Evolutionary conservation across 2,329 filamentous ascomycete genomes (phyloP), one percentile per base, ranked within the genome.

Genomic region (Sporothrix brunneoviolacea): DNA sequence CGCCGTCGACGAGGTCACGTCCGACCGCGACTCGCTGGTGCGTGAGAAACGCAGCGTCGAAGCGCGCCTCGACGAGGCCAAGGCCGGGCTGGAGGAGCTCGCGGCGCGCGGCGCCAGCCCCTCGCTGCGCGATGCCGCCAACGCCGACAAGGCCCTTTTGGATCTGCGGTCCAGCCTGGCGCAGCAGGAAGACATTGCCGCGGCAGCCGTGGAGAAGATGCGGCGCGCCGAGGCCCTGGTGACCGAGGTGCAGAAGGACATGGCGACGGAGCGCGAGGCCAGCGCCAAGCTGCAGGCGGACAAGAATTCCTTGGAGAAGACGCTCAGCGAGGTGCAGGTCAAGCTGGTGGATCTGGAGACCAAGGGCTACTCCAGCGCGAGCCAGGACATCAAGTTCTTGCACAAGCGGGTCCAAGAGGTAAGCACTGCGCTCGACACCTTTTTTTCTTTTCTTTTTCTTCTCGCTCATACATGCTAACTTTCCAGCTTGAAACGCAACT

Each of bases 131-230:
- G 90, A 94, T 62, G 91, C 90, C 8, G 93, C 93, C 22, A 84
- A 81, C 58, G 84, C 91, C 61, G 91, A 97, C 68, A 88, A 85
- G 60, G 52, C 50, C 13, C 35, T 97, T 21, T 75, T 98, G 6
- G 88, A 95, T 54, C 79, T 98, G 57, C 95, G 93, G 70, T 86
- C 89, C 9, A 84, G 77, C 57, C 78, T 97, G 30, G 91, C 91
- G 4, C 90, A 95, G 62, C 89, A 96, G 62, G 88, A 97, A 68
- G 91, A 98, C 64, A 84, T 97, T 52, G 88, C 90, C 10, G 81
- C 86, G 1, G 91, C 93, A 4, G 91, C 91, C 0, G 85, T 97
- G 36, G 91, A 93, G 61, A 97, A 97, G 75, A 98, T 98, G 93
- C 82, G 91, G 50, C 84, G 91, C 21, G 88, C 93, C 2, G 91